phyloP scores from a whole-genome alignment of 2,329 filamentous ascomycete genomes.

The Penicillium aurantiogriseum region DNA sequence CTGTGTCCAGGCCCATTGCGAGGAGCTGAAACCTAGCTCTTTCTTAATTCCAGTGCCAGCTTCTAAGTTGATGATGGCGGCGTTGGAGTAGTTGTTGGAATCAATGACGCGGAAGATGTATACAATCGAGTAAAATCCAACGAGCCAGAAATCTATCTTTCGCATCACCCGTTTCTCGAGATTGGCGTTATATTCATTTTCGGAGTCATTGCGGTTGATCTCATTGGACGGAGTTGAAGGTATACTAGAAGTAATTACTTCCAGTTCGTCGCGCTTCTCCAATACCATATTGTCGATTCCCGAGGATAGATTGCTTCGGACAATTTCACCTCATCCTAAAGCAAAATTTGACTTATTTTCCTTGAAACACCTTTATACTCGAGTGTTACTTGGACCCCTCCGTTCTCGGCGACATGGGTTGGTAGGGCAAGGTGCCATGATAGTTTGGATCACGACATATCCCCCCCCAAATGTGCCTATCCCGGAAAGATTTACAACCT shows the following conservation, averaged over 20 bases:
- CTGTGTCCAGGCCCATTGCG: slow-evolving; percentile 42
- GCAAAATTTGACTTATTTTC: background rate
- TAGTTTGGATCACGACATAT: slow-evolving; percentile 26
- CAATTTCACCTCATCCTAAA: background rate
- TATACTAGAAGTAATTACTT: slow-evolving; percentile 4
- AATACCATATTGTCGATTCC: background rate
- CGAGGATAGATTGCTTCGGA: background rate
- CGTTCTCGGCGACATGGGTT: background rate
- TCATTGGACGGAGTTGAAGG: slow-evolving; percentile 7
- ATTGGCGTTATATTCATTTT: slow-evolving; percentile 8
- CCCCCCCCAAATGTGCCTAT: background rate
- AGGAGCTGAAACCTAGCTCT: slow-evolving; percentile 33
- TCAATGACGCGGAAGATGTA: slow-evolving; percentile 44
- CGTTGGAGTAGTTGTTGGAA: slow-evolving; percentile 42
- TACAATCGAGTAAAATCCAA: slow-evolving; percentile 37
- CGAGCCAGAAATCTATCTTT: slow-evolving; percentile 37
- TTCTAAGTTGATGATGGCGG: slow-evolving; percentile 45
- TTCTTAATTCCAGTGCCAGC: slow-evolving; percentile 42
- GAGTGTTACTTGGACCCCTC: background rate
- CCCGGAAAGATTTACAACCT: background rate
- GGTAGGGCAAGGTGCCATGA: slow-evolving; percentile 21
- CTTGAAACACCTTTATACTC: too few relatives aligned
- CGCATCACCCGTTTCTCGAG: slow-evolving; percentile 33
- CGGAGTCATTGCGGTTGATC: background rate
- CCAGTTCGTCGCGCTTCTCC: slow-evolving; percentile 2